These are phyloP conservation scores for Claviceps purpurea DNA, from an alignment of 2,329 filamentous ascomycete genomes.

Conservation along the genomic window DNA sequence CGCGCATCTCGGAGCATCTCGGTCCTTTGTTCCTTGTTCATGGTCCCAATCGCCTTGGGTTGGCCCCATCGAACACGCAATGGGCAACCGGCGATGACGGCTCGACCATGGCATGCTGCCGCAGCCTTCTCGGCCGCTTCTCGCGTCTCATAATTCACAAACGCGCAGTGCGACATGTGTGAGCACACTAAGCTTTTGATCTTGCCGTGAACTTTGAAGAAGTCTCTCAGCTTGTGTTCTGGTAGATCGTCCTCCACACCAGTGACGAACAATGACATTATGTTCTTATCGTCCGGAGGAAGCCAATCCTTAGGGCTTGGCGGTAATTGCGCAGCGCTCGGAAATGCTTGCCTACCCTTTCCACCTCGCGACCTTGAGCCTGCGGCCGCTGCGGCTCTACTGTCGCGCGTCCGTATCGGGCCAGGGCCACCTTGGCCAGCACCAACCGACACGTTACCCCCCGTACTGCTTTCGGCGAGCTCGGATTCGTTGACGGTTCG, in stretches of 20 bases:
- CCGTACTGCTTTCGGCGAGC: conserved; percentile 20
- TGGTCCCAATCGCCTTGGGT: conserved; percentile 79
- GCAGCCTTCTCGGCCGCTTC: conserved; percentile 79
- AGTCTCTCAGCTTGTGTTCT: conserved; percentile 79
- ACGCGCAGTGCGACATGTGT: conserved; percentile 93
- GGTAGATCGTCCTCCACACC: conserved; percentile 93
- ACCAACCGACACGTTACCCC: conserved; percentile 35
- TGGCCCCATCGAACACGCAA: conserved; percentile 84
- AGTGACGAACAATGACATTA: conserved; percentile 89
- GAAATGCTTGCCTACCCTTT: conserved; percentile 44
- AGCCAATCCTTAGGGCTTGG: conserved; percentile 74
- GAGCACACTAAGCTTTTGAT: conserved; percentile 90
- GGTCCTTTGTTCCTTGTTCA: conserved; percentile 75
- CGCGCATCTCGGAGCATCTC: conserved; percentile 65
- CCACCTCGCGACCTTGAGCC: conserved; percentile 34
- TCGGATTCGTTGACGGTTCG: conserved; percentile 52
- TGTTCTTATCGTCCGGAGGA: conserved; percentile 69
- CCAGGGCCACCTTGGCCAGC: conserved; percentile 52
- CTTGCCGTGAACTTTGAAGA: conserved; percentile 80
- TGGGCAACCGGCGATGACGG: conserved; percentile 82
- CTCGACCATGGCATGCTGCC: conserved; percentile 70
- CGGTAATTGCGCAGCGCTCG: conserved; percentile 58
- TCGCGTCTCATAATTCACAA: conserved; percentile 83
- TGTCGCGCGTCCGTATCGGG: conserved; percentile 65
- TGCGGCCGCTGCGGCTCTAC: conserved; percentile 34